phyloP scores from a whole-genome alignment of 2,329 filamentous ascomycete genomes.

The Erysiphe neolycopersici region DNA sequence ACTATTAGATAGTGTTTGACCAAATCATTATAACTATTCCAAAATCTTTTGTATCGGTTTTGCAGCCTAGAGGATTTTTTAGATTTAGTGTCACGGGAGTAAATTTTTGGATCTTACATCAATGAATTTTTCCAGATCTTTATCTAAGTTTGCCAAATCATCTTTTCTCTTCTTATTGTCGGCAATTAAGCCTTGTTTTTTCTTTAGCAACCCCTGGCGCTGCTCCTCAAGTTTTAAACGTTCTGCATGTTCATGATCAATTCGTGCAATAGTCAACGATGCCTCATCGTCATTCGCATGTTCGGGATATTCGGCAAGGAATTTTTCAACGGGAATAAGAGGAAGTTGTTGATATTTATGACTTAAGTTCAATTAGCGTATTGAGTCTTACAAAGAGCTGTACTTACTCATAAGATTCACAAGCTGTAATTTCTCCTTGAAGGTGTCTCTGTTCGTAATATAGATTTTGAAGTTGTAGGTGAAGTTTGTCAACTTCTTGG shows the following conservation, averaged over 20 bases:
- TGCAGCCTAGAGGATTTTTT: slow-evolving; percentile 30
- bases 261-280: slow-evolving; percentile 65
- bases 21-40: slow-evolving; percentile 17
- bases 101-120: slow-evolving; percentile 28
- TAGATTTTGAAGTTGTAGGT: slow-evolving; percentile 81
- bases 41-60: slow-evolving; percentile 73
- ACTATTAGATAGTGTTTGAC: too few species aligned
- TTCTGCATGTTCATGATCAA: slow-evolving; percentile 70
- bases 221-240: slow-evolving; percentile 67
- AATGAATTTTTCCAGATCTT: slow-evolving; percentile 81
- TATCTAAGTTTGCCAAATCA: slow-evolving; percentile 71
- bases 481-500: slow-evolving; percentile 72
- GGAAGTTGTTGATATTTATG: slow-evolving; percentile 76
- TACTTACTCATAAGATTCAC: slow-evolving; percentile 71
- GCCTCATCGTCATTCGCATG: slow-evolving; percentile 47
- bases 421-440: slow-evolving; percentile 68
- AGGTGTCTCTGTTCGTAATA: slow-evolving; percentile 91
- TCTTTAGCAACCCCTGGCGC: slow-evolving; percentile 47
- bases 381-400: too few species aligned
- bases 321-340: slow-evolving; percentile 59
- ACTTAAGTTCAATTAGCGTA: slow-evolving; percentile 17
- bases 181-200: slow-evolving; percentile 40
- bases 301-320: slow-evolving; percentile 50
- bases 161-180: slow-evolving; percentile 86
- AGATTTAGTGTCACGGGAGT: neutral